Conservation (phyloP, 768 basidiomycete species). For the Sarcomyxa edulis region DNA sequence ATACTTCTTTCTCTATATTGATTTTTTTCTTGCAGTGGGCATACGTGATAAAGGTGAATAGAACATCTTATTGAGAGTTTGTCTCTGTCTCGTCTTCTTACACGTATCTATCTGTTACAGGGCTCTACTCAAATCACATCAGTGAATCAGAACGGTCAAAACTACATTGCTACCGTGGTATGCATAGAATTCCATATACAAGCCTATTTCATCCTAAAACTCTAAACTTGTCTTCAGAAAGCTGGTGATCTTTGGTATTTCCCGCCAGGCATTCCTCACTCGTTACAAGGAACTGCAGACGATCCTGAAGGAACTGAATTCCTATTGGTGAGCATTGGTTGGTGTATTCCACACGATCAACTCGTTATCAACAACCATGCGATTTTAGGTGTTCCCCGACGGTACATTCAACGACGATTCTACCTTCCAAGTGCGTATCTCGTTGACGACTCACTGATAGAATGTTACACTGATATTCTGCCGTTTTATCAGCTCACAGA, state of each 20-base stretch:
- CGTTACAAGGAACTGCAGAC: conserved; percentile 46
- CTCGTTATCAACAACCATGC: too few relatives aligned
- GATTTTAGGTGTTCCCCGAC: conserved; percentile 35
- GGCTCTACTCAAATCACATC: conserved; percentile 43
- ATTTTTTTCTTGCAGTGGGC: conserved; percentile 35
- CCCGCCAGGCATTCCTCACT: conserved; percentile 52
- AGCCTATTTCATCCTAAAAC: too few relatives aligned
- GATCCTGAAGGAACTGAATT: conserved; percentile 46
- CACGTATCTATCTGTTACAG: too few relatives aligned
- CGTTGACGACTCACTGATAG: too few relatives aligned
- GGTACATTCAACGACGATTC: conserved; percentile 49
- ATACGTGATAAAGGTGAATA: conserved; percentile 45
- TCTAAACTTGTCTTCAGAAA: too few relatives aligned
- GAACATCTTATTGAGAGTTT: too few relatives aligned
- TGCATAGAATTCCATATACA: too few relatives aligned
- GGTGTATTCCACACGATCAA: too few relatives aligned
- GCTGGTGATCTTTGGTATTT: conserved; percentile 54
- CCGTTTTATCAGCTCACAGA: conserved; percentile 61
- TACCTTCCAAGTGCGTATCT: too few relatives aligned
- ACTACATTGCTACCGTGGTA: conserved; percentile 49
- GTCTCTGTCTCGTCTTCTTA: too few relatives aligned
- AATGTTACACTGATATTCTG: too few relatives aligned
- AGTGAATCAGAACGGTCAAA: conserved; percentile 44
- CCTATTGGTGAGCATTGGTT: too few relatives aligned
- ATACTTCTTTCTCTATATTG: background rate